phyloP scores from a whole-genome alignment of 2,329 filamentous ascomycete species.

The Botryotinia narcissicola region DNA sequence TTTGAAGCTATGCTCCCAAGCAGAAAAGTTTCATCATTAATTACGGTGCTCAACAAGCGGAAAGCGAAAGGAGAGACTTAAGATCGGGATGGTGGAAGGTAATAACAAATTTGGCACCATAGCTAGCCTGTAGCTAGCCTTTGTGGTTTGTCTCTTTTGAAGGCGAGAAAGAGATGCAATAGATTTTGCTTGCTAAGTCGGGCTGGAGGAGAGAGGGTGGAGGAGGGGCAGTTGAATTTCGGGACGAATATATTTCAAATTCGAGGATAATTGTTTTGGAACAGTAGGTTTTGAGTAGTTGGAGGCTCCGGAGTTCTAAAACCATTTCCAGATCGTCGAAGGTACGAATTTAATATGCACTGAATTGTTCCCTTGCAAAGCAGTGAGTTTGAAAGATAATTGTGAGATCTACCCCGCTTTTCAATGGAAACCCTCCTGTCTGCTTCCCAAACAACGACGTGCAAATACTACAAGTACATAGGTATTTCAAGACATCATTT shows the following conservation, averaged over 20 bases:
- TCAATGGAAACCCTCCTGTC: not conserved
- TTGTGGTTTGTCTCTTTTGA: not conserved
- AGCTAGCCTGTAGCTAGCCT: not conserved
- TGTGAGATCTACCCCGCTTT: not conserved
- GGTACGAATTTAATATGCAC: not conserved
- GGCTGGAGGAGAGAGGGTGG: no score
- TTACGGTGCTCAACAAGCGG: not conserved
- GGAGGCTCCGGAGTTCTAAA: not conserved
- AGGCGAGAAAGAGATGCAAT: not conserved
- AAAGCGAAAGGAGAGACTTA: not conserved
- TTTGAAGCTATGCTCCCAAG: not conserved
- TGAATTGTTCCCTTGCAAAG: not conserved
- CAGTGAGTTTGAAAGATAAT: not conserved
- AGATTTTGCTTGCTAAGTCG: not conserved
- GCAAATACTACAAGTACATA: not conserved
- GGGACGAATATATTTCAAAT: not conserved
- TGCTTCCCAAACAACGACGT: not conserved
- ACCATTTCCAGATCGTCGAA: not conserved
- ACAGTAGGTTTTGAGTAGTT: not conserved
- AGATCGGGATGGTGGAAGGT: not conserved
- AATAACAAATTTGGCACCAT: not conserved
- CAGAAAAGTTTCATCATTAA: not conserved
- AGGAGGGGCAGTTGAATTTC: not conserved
- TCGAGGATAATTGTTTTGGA: not conserved
- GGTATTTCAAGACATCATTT: not conserved